These are phyloP conservation scores for Pseudozyma tsukubaensis DNA, from an alignment of 1,284 basidiomycete genomes.

Conservation along the genomic window DNA sequence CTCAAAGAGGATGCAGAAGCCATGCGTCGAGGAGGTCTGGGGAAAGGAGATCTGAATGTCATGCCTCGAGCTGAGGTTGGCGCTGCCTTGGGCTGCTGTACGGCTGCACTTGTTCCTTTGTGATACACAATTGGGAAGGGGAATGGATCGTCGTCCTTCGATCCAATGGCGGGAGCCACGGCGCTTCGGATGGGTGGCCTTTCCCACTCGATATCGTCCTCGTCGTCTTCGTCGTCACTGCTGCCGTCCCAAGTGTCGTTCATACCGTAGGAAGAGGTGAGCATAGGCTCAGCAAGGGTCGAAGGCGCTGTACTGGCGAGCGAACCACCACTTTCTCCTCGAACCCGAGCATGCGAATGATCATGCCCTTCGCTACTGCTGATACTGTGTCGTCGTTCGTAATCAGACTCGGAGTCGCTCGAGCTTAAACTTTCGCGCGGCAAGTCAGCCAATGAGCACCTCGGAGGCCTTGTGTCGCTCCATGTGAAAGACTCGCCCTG, in stretches of 20 bases:
- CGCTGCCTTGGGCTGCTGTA: no score
- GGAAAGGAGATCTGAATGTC: background rate
- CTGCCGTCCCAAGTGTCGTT: background rate
- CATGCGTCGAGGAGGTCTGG: constrained; percentile 9
- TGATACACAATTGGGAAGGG: no score
- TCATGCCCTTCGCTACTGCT: constrained; percentile 22
- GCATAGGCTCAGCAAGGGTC: constrained; percentile 3
- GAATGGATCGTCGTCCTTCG: no score
- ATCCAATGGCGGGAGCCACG: no score
- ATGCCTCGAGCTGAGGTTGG: background rate
- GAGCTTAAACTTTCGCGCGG: constrained; percentile 27
- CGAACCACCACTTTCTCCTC: constrained; percentile 11
- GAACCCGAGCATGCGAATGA: background rate
- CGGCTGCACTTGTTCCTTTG: no score
- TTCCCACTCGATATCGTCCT: constrained; percentile 32
- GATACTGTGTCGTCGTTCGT: constrained; percentile 22
- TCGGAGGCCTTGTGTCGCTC: background rate
- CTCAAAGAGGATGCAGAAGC: constrained; percentile 13
- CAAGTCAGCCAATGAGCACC: constrained; percentile 7
- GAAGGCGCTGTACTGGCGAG: constrained; percentile 15
- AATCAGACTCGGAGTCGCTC: constrained; percentile 11
- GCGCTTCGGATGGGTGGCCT: background rate
- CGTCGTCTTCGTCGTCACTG: constrained; percentile 14
- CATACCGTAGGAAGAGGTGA: background rate
- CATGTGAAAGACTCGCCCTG: background rate